Conservation (phyloP, 441 rosid species). For the Bruguiera hainesii region DNA sequence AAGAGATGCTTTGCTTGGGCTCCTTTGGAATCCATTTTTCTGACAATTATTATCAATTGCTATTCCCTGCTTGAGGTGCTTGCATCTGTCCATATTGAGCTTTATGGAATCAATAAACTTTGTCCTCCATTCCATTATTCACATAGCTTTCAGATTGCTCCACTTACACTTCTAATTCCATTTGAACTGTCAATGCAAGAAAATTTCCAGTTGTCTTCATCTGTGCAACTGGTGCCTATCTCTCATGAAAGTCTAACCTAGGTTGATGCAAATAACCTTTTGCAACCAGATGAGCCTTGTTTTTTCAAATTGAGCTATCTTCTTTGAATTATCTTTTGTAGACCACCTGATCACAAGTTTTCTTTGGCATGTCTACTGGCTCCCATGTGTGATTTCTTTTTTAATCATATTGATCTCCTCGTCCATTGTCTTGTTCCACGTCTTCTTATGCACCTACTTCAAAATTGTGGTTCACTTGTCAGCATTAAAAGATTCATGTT, state of each 20-base stretch:
- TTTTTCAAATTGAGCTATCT: not conserved
- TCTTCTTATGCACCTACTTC: no score
- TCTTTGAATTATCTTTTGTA: not conserved
- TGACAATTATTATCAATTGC: not conserved
- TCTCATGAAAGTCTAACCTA: not conserved
- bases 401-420: no score
- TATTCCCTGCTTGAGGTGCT: not conserved
- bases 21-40: not conserved
- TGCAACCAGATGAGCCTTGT: not conserved
- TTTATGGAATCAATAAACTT: not conserved
- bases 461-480: no score
- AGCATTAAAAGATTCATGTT: no score
- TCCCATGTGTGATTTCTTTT: no score
- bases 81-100: not conserved
- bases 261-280: slow-evolving; percentile 18
- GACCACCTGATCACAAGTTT: not conserved
- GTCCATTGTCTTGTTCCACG: no score
- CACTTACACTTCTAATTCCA: not conserved
- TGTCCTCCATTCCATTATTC: not conserved
- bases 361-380: no score
- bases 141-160: not conserved
- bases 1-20: not conserved
- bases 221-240: not conserved
- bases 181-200: not conserved
- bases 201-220: not conserved